phyloP scores from a whole-genome alignment of 257 asterid genomes.

The Petunia axillaris region DNA sequence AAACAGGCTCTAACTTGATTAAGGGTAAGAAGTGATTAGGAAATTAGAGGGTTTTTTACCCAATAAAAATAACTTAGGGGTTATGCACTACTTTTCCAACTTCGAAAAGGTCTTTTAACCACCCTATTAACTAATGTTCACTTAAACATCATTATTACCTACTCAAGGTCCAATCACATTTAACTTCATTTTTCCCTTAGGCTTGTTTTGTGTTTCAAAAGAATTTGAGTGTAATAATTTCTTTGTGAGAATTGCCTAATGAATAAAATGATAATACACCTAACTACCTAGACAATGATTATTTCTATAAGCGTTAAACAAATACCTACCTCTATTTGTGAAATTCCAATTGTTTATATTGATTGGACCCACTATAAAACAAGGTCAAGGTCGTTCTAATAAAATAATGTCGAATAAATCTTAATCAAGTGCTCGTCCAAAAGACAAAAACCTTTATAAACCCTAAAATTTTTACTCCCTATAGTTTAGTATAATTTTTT shows the following conservation, averaged over 20 bases:
- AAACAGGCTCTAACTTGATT: too few species aligned
- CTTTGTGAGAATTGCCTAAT: neutral
- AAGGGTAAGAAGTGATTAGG: too few species aligned
- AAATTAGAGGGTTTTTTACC: too few species aligned
- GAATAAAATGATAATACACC: neutral
- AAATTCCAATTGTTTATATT: neutral
- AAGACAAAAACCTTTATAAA: neutral
- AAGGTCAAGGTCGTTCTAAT: neutral
- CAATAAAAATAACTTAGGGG: too few species aligned
- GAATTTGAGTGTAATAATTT: neutral
- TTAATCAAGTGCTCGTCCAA: constrained; percentile 23
- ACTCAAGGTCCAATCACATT: neutral
- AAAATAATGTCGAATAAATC: neutral
- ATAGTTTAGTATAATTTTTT: neutral
- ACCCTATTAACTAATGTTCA: neutral
- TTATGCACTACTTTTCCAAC: too few species aligned
- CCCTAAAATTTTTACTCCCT: neutral
- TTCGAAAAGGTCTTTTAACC: too few species aligned
- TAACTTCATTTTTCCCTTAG: neutral
- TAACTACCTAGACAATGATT: neutral
- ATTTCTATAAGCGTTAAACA: neutral
- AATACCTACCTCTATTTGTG: neutral
- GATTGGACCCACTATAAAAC: neutral
- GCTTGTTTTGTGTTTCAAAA: neutral
- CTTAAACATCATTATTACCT: neutral